phyloP scores from a whole-genome alignment of 2,329 filamentous ascomycete species.

The Penicillium sp. region DNA sequence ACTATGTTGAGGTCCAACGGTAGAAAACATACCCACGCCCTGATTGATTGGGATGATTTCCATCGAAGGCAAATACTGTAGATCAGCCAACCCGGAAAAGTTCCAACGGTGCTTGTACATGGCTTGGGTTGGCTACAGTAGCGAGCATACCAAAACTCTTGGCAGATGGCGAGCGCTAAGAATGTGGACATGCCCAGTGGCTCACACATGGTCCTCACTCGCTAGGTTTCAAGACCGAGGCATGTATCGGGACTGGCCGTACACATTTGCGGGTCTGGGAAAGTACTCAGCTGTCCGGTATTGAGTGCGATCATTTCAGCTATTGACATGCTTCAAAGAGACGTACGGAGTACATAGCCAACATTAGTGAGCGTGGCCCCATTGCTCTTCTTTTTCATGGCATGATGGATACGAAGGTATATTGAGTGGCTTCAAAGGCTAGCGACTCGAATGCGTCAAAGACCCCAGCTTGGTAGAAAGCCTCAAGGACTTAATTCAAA shows the following conservation, averaged over 20 bases:
- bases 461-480: background rate
- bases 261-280: background rate
- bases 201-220: background rate
- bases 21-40: background rate
- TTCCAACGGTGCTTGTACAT: background rate
- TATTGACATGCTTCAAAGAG: background rate
- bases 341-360: background rate
- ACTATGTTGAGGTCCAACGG: background rate
- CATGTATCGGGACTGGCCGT: background rate
- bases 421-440: background rate
- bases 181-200: background rate
- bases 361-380: background rate
- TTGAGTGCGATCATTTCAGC: background rate
- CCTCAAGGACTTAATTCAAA: background rate
- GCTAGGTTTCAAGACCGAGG: background rate
- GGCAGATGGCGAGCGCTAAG: background rate
- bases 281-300: background rate
- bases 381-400: background rate
- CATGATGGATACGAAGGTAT: background rate
- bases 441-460: background rate
- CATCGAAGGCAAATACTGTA: background rate
- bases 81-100: background rate
- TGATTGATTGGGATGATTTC: background rate
- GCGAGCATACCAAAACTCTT: slow-evolving; percentile 3
- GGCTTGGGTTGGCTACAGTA: background rate